Evolutionary conservation across 1,284 basidiomycete species (phyloP).

Genomic region (Boletus semigastroideus): DNA sequence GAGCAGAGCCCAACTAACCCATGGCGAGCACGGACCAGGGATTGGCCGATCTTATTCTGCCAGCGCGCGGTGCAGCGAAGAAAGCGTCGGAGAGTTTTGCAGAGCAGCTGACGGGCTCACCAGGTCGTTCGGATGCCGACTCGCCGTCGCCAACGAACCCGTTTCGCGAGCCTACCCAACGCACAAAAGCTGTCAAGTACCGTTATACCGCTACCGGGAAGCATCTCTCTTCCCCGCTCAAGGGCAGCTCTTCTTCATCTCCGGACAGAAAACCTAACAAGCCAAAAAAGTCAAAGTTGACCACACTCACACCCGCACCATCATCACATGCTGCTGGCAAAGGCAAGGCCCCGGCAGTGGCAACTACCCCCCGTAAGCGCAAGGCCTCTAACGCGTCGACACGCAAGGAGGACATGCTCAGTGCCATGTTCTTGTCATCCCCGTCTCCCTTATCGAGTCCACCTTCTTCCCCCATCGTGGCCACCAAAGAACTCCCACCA

Average conservation of each 20-base stretch:
- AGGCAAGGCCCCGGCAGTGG: constrained; percentile 8
- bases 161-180: constrained; percentile 25
- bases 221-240: constrained; percentile 34
- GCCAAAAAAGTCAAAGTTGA: constrained; percentile 9
- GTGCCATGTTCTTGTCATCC: constrained; percentile 14
- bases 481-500: constrained; percentile 10
- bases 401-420: constrained; percentile 8
- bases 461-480: constrained; percentile 17
- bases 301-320: constrained; percentile 10
- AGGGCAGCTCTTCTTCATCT: constrained; percentile 34
- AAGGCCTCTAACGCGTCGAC: constrained; percentile 17
- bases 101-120: constrained; percentile 27
- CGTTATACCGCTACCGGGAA: constrained; percentile 34
- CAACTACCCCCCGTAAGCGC: constrained; percentile 28
- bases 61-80: constrained; percentile 26
- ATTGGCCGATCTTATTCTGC: constrained; percentile 16
- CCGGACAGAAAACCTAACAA: constrained; percentile 22
- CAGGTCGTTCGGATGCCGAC: constrained; percentile 24
- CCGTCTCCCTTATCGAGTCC: constrained; percentile 31
- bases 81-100: constrained; percentile 27
- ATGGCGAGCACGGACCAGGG: constrained; percentile 16
- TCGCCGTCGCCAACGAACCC: constrained; percentile 14
- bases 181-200: constrained; percentile 32
- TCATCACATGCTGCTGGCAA: constrained; percentile 14
- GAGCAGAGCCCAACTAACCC: neutral